Percentiles rank a stretch among this genome's conserved stretches.
Evolutionary conservation across 768 basidiomycete genomes (phyloP).

Genomic region (Leccinum uliginosum): DNA sequence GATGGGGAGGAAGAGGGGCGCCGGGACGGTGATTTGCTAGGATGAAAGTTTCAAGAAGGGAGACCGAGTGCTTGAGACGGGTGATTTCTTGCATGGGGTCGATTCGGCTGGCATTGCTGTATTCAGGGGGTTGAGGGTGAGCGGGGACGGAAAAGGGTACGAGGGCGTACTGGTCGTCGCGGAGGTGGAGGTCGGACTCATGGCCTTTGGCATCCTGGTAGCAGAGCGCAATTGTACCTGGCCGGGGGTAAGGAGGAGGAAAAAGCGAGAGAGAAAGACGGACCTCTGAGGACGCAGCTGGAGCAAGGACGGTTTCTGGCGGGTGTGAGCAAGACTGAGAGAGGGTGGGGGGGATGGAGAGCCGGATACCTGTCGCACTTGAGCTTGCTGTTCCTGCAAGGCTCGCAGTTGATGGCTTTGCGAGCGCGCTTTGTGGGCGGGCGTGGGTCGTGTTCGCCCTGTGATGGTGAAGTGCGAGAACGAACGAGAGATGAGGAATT

Average conservation of each 20-base stretch:
- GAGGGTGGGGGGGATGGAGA: background rate
- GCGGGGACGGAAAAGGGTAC: constrained; percentile 27
- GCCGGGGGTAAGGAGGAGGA: constrained; percentile 15
- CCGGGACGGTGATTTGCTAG: constrained; percentile 29
- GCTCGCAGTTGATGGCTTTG: constrained; percentile 87
- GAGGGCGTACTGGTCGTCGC: constrained; percentile 45
- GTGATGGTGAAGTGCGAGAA: constrained; percentile 42
- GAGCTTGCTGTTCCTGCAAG: constrained; percentile 81
- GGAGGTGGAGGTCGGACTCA: constrained; percentile 49
- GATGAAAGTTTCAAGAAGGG: constrained; percentile 35
- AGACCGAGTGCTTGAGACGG: constrained; percentile 38
- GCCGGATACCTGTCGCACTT: constrained; percentile 75
- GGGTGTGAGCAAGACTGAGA: background rate
- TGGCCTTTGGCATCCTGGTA: constrained; percentile 72
- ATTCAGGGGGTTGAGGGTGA: constrained; percentile 30
- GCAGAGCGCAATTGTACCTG: constrained; percentile 77
- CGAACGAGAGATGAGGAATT: constrained; percentile 39
- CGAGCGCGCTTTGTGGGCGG: constrained; percentile 79
- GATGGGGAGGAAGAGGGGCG: constrained; percentile 18
- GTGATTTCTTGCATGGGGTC: constrained; percentile 39
- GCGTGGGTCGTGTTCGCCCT: constrained; percentile 53
- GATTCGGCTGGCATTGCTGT: constrained; percentile 31
- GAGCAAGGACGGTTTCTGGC: constrained; percentile 82
- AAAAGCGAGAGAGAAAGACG: constrained; percentile 19
- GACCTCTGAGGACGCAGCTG: constrained; percentile 79